phyloP scores from a whole-genome alignment of 495 filamentous ascomycete species.

The Podospora pseudocomata region DNA sequence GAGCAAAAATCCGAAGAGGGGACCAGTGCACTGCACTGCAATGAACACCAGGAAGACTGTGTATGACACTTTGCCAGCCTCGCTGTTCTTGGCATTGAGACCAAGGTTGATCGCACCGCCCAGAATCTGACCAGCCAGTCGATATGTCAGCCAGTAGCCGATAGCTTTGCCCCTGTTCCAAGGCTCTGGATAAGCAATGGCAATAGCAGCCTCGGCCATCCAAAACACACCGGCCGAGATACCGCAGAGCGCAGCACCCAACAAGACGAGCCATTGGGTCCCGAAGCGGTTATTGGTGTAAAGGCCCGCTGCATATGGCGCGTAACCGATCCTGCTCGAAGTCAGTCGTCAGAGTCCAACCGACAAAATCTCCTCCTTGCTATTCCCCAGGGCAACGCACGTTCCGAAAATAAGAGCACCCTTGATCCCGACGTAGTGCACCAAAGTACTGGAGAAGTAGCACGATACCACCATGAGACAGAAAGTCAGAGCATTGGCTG shows the following conservation, averaged over 20 bases:
- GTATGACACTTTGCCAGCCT: constrained; percentile 59
- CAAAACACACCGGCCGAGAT: constrained; percentile 65
- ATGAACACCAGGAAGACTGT: constrained; percentile 60
- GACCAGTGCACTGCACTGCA: constrained; percentile 55
- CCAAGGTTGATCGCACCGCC: constrained; percentile 62
- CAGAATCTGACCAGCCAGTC: constrained; percentile 58
- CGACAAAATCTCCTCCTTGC: neutral
- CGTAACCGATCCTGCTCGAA: constrained; percentile 51
- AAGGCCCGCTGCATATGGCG: constrained; percentile 60
- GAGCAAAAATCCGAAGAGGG: constrained; percentile 53
- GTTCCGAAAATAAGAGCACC: constrained; percentile 62
- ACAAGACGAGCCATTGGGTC: constrained; percentile 58
- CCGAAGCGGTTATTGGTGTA: constrained; percentile 66
- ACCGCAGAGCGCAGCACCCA: constrained; percentile 63
- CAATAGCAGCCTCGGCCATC: constrained; percentile 64
- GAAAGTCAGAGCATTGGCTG: constrained; percentile 66
- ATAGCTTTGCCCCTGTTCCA: constrained; percentile 58
- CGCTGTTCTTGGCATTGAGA: constrained; percentile 51
- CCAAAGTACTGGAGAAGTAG: constrained; percentile 52
- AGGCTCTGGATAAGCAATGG: constrained; percentile 61
- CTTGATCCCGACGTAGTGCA: constrained; percentile 60
- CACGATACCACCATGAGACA: constrained; percentile 63
- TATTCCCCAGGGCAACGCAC: constrained; percentile 14
- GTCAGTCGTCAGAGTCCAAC: neutral
- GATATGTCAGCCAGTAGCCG: constrained; percentile 61